Evolutionary conservation across 108 stramenopile species (phyloP).

Genomic region (Nannochloropsis gaditana): DNA sequence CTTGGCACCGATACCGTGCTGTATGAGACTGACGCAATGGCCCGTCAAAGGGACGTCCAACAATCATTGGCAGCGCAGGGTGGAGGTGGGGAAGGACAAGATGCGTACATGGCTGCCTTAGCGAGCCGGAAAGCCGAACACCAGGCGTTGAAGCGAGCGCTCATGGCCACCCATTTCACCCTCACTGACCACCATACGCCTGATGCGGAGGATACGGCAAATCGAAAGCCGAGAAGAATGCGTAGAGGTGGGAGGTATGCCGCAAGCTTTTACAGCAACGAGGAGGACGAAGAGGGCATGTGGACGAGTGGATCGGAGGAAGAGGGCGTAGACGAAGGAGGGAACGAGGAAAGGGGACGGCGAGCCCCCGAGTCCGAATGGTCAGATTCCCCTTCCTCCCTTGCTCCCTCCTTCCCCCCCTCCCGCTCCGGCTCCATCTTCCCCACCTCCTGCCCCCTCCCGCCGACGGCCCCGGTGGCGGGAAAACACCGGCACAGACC

Average conservation of each 20-base stretch:
- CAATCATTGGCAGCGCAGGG: background rate
- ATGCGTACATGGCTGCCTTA: background rate
- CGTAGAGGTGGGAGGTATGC: too few relatives aligned
- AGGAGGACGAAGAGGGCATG: background rate
- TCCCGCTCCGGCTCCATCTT: too few relatives aligned
- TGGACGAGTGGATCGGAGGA: background rate
- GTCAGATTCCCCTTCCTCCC: too few relatives aligned
- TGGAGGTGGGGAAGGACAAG: background rate
- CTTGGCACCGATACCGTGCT: background rate
- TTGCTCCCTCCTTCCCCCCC: too few relatives aligned
- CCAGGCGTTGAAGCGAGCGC: background rate
- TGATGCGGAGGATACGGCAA: too few relatives aligned
- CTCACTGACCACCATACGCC: background rate
- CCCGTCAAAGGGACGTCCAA: conserved; percentile 15
- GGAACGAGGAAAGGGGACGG: background rate
- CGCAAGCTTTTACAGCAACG: background rate
- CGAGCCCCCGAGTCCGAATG: too few relatives aligned
- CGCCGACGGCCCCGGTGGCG: too few relatives aligned
- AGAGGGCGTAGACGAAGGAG: background rate
- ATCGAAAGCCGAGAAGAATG: too few relatives aligned
- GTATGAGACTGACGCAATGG: conserved; percentile 10
- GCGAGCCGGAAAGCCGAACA: background rate
- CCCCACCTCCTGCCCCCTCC: too few relatives aligned
- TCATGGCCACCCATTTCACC: background rate
- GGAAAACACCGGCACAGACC: too few relatives aligned